Evolutionary conservation across 495 filamentous ascomycete species (phyloP), one percentile per base, ranked within the genome.

Genomic region (Hypoxylon trugodes): DNA sequence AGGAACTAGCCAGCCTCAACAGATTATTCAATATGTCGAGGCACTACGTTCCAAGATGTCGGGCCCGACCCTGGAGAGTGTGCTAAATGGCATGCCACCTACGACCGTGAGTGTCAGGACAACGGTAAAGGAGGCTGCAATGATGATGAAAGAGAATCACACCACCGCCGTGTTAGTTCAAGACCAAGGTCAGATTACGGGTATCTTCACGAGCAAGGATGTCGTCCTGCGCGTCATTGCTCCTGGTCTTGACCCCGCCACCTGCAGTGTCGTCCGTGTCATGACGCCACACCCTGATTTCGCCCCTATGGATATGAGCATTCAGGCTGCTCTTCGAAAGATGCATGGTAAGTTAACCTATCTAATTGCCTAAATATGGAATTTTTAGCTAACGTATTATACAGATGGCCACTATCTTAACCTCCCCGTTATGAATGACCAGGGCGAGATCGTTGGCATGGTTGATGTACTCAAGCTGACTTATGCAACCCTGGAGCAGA

Each of bases 201-300:
- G 95, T 78, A 98, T 98, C 70, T 98, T 98, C 76, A 98, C 95
- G 45, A 98, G 95, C 81, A 98, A 98, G 78, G 95, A 98, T 79
- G 93, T 98, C 40, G 95, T 98, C 51, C 85, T 98, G 49, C 92
- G 95, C 75, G 95, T 98, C 50, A 98, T 98, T 78, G 95, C 95
- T 32, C 94, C 95, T 21, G 96, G 95, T 7, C 83, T 98, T 52
- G 95, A 98, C 73, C 95, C 95, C 43, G 86, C 87, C 8, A 98
- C 89, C 59, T 98, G 96, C 81, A 97, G 94, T 70, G 95, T 98
- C 46, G 93, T 98, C 38, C 87, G 95, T 55, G 95, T 98, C 51
- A 98, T 98, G 95, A 98, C 95, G 13, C 95, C 95, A 52, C 95
- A 98, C 73, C 95, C 95, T 6, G 95, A 98, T 69, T 98, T 98